These are phyloP conservation scores for Populus davidiana DNA, from an alignment of 345 rosid species.

Conservation along the genomic window DNA sequence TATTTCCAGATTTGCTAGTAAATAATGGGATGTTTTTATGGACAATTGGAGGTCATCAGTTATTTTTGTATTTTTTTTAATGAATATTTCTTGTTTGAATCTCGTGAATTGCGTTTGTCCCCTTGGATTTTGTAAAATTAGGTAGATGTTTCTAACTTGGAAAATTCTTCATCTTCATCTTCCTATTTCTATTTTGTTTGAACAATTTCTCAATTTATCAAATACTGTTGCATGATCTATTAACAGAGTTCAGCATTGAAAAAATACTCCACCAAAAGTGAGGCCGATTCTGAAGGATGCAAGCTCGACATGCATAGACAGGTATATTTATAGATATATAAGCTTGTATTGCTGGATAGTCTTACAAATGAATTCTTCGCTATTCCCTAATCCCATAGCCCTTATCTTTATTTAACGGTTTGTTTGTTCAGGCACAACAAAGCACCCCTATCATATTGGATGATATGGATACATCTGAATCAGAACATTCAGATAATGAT, in stretches of 20 bases:
- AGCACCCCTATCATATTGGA: conserved; percentile 47
- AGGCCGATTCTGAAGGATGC: conserved; percentile 26
- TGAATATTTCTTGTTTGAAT: too few relatives aligned
- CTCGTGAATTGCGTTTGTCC: background rate
- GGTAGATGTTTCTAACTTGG: background rate
- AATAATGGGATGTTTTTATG: too few relatives aligned
- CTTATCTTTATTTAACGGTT: background rate
- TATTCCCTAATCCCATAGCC: background rate
- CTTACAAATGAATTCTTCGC: background rate
- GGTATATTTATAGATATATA: conserved; percentile 22
- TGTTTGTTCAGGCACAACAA: conserved; percentile 39
- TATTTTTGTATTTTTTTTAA: too few relatives aligned
- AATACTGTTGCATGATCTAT: background rate
- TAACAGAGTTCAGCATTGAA: conserved; percentile 42
- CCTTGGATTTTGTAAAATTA: background rate
- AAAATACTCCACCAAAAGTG: conserved; percentile 27
- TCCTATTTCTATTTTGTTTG: background rate
- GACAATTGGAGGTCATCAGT: too few relatives aligned
- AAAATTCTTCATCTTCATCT: too few relatives aligned
- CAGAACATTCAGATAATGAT: conserved; percentile 52
- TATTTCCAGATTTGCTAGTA: too few relatives aligned
- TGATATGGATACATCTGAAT: conserved; percentile 87
- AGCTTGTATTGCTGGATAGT: background rate
- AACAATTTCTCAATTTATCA: background rate
- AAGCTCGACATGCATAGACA: conserved; percentile 55